A percentile compares a stretch with the other conserved stretches of the same genome.
These are phyloP conservation scores for Taiozyma sp. DNA, from an alignment of 1,139 yeast genomes.

Conservation along the genomic window DNA sequence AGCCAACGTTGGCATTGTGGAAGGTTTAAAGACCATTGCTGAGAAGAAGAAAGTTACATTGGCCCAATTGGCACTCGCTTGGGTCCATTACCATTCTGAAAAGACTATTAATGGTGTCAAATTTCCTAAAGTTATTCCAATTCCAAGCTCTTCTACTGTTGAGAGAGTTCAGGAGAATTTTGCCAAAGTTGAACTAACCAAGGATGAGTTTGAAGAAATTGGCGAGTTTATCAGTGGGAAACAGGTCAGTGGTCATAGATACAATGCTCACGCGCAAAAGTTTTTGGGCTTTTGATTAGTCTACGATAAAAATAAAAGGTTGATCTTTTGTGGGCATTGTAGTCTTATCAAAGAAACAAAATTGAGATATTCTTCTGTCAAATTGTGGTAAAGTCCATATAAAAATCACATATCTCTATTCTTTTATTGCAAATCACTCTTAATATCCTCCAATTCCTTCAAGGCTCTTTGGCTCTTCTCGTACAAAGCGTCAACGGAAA, in stretches of 20 bases:
- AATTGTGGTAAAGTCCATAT: too few relatives aligned
- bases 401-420: too few relatives aligned
- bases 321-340: too few relatives aligned
- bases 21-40: constrained; percentile 43
- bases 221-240: constrained; percentile 37
- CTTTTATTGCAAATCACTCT: not conserved
- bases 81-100: constrained; percentile 47
- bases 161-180: constrained; percentile 59
- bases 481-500: constrained; percentile 4
- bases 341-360: too few relatives aligned
- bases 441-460: not conserved
- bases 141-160: constrained; percentile 67
- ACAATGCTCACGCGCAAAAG: constrained; percentile 27
- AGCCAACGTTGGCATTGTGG: constrained; percentile 42
- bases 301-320: not conserved
- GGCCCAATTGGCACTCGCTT: constrained; percentile 70
- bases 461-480: not conserved
- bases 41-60: constrained; percentile 41
- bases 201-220: constrained; percentile 47
- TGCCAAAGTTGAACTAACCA: constrained; percentile 41
- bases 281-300: constrained; percentile 8
- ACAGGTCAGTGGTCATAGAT: constrained; percentile 47
- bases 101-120: constrained; percentile 34
- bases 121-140: constrained; percentile 63
- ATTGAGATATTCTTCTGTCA: too few relatives aligned